Percentiles rank a stretch among this genome's conserved stretches.
phyloP scores from a whole-genome alignment of 345 rosid genomes.

The Hibiscus trionum region DNA sequence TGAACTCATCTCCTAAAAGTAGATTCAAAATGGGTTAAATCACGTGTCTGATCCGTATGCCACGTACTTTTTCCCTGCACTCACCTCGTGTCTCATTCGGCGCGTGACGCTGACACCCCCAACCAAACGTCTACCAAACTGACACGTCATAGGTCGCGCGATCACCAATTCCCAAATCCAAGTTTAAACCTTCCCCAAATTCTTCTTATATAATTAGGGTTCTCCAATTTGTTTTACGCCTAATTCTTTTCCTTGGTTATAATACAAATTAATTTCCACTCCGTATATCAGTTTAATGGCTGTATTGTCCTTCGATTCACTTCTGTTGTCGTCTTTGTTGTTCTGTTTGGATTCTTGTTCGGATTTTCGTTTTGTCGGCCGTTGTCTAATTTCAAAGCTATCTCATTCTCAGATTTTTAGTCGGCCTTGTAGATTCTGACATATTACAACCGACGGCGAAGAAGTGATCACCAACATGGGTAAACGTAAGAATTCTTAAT shows the following conservation, averaged over 20 bases:
- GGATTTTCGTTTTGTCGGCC: conserved; percentile 20
- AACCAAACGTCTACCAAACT: no score
- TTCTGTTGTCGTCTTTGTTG: not conserved
- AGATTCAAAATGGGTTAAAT: no score
- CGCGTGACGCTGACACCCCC: no score
- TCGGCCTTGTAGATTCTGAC: conserved; percentile 30
- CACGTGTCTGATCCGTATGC: no score
- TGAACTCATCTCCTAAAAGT: no score
- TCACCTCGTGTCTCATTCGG: no score
- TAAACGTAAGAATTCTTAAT: conserved; percentile 40
- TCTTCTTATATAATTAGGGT: no score
- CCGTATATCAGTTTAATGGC: conserved; percentile 44
- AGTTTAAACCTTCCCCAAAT: no score
- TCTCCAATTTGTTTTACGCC: no score
- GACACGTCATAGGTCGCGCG: no score
- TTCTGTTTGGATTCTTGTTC: conserved; percentile 24
- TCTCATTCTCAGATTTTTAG: conserved; percentile 27
- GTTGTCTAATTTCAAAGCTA: conserved; percentile 16
- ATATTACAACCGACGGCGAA: not conserved
- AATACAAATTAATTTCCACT: not conserved
- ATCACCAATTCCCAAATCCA: no score
- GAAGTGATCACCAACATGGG: conserved; percentile 42
- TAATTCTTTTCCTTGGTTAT: not conserved
- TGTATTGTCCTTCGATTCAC: conserved; percentile 33
- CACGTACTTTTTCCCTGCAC: not conserved